Percentiles rank a stretch among this genome's conserved stretches.
Evolutionary conservation across 257 asterid genomes (phyloP).

Genomic region (Gynochthodes officinalis): DNA sequence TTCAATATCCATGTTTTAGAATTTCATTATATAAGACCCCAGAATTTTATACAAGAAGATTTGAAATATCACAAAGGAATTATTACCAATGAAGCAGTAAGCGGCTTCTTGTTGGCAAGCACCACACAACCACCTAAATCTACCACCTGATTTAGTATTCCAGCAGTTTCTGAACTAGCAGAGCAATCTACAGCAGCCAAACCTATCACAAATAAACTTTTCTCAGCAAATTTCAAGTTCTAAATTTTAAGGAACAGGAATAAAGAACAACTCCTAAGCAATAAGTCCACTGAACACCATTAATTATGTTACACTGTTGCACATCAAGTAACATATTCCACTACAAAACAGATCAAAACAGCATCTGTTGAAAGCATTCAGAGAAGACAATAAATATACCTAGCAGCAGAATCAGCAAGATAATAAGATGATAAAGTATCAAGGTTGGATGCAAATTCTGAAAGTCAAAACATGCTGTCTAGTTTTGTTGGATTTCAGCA

Average conservation of each 20-base stretch:
- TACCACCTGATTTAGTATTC: constrained; percentile 48
- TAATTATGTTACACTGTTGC: not conserved
- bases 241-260: not conserved
- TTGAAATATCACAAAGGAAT: constrained; percentile 9
- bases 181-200: constrained; percentile 83
- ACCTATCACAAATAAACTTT: constrained; percentile 43
- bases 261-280: not conserved
- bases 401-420: not conserved
- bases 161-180: constrained; percentile 79
- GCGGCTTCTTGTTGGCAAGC: constrained; percentile 92
- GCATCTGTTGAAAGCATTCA: not conserved
- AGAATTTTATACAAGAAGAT: constrained; percentile 16
- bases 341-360: not conserved
- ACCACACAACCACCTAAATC: constrained; percentile 66
- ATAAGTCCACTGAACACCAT: not conserved
- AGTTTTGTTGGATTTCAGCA: not conserved
- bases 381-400: not conserved
- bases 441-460: not conserved
- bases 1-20: not conserved
- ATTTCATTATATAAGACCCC: not conserved
- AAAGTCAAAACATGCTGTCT: not conserved
- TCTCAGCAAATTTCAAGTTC: not conserved
- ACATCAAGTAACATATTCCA: not conserved
- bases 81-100: constrained; percentile 68
- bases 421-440: not conserved